These are phyloP conservation scores for Entophlyctis helioformis DNA, from an alignment of 192 early-diverging fungal genomes.

Conservation along the genomic window DNA sequence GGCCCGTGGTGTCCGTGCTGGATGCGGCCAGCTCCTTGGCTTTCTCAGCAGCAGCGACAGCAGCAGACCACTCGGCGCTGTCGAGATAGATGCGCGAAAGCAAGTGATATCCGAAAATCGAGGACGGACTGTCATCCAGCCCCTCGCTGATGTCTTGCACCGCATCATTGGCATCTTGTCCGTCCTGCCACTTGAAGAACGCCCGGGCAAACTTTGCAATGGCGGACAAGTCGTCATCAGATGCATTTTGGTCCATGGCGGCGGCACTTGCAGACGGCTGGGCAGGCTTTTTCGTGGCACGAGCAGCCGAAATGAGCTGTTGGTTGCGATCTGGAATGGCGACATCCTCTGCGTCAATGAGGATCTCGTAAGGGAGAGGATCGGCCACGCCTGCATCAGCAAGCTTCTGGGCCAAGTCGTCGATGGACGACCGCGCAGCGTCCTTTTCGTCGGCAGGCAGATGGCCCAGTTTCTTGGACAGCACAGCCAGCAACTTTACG, in stretches of 20 bases:
- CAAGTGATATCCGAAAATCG: too few relatives aligned
- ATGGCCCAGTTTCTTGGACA: conserved; percentile 5
- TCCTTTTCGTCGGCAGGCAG: conserved; percentile 3
- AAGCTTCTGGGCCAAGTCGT: not conserved
- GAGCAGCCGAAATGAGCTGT: too few relatives aligned
- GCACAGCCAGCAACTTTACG: conserved; percentile 1
- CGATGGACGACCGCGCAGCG: not conserved
- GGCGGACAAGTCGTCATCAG: not conserved
- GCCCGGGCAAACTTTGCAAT: not conserved
- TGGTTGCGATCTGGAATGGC: not conserved
- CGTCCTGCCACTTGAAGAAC: not conserved
- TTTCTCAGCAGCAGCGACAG: too few relatives aligned
- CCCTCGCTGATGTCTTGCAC: not conserved
- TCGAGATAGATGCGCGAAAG: too few relatives aligned
- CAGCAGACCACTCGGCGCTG: too few relatives aligned
- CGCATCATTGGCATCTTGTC: not conserved
- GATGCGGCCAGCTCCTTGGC: too few relatives aligned
- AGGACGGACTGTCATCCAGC: too few relatives aligned
- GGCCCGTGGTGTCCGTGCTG: too few relatives aligned
- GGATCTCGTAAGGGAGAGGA: not conserved
- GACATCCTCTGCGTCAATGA: conserved; percentile 6
- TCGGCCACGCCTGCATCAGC: not conserved
- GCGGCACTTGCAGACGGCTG: too few relatives aligned
- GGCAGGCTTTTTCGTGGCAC: too few relatives aligned
- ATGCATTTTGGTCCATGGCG: too few relatives aligned